Percentiles rank a stretch among this genome's conserved stretches.
These are phyloP conservation scores for Diophrys appendiculata DNA, from an alignment of 73 alveolate species.

Conservation along the genomic window DNA sequence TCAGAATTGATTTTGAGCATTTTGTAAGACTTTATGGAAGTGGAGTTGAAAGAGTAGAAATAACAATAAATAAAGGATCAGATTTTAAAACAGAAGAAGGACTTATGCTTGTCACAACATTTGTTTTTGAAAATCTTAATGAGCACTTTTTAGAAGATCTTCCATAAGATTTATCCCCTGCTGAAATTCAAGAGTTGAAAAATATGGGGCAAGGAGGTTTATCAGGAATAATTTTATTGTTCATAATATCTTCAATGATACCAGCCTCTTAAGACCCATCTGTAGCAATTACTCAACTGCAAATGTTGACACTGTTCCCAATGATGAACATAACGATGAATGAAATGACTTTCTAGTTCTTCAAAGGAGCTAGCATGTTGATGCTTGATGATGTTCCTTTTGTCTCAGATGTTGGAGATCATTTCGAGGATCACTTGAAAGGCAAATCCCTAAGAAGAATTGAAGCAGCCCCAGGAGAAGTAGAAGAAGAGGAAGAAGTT, in stretches of 20 bases:
- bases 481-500: background rate
- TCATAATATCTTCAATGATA: background rate
- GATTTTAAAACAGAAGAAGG: background rate
- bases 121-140: background rate
- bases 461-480: too few species aligned
- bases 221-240: background rate
- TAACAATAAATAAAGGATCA: too few species aligned
- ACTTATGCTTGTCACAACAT: background rate
- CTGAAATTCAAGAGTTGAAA: background rate
- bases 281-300: background rate
- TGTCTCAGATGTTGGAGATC: background rate
- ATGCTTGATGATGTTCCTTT: background rate
- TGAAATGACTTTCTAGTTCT: background rate
- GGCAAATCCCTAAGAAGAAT: too few species aligned
- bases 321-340: background rate
- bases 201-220: background rate
- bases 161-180: background rate
- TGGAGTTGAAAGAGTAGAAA: background rate
- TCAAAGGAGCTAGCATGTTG: background rate
- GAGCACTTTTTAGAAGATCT: background rate
- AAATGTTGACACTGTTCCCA: background rate
- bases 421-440: too few species aligned
- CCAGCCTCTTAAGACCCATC: background rate
- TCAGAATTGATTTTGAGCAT: background rate
- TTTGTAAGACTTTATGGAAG: background rate